Percentiles rank a stretch among this genome's conserved stretches.
phyloP scores from a whole-genome alignment of 306 rosid species.

The Sesbania bispinosa region DNA sequence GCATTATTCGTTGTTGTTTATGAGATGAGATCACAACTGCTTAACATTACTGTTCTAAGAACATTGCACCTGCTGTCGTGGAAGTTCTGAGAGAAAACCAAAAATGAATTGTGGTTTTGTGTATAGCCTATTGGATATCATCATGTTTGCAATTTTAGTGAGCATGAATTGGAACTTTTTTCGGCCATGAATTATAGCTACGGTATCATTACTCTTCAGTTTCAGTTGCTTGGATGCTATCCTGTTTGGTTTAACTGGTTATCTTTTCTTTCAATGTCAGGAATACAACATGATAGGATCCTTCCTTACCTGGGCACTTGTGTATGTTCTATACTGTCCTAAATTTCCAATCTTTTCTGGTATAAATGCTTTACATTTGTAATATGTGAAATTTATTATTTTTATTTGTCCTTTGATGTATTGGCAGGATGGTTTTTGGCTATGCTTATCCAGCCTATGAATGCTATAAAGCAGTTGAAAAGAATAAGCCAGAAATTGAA shows the following conservation, averaged over 20 bases:
- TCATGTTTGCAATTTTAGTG: not conserved
- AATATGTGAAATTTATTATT: not conserved
- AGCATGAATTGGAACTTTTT: not conserved
- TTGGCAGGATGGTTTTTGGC: conserved; percentile 85
- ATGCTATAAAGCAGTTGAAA: conserved; percentile 91
- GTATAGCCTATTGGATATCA: too few relatives aligned
- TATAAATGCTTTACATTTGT: not conserved
- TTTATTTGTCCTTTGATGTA: conserved; percentile 1
- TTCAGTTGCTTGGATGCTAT: conserved; percentile 15
- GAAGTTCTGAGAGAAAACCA: too few relatives aligned
- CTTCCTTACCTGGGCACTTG: conserved; percentile 83
- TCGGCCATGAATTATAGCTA: not conserved
- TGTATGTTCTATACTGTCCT: conserved; percentile 48
- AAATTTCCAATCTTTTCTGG: not conserved
- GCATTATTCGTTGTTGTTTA: too few relatives aligned
- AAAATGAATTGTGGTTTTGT: not conserved
- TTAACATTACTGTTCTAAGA: too few relatives aligned
- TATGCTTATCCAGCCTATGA: conserved; percentile 99
- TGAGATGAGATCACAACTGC: too few relatives aligned
- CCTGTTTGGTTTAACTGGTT: conserved; percentile 27
- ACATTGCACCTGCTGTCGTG: not conserved
- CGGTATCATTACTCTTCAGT: not conserved
- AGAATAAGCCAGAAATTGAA: conserved; percentile 83
- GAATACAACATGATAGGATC: conserved; percentile 85
- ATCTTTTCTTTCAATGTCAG: conserved; percentile 41